phyloP scores from a whole-genome alignment of 2,329 filamentous ascomycete genomes.

The Epichloe bromicola region DNA sequence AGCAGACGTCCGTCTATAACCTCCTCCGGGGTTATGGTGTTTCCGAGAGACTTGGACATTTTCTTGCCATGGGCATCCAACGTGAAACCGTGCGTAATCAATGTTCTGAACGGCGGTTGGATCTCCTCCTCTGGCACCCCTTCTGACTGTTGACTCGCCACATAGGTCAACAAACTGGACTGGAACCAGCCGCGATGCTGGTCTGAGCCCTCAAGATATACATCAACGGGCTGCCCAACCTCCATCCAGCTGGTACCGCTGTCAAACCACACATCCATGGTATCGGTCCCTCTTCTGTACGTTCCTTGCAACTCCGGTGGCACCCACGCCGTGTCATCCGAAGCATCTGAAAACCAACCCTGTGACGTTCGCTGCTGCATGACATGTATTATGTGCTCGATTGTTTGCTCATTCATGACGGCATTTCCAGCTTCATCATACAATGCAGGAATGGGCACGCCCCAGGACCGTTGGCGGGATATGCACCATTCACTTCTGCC shows the following conservation, averaged over 20 bases:
- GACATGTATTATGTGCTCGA: slow-evolving; percentile 72
- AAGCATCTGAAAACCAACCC: slow-evolving; percentile 82
- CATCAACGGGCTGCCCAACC: slow-evolving; percentile 49
- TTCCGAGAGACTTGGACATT: slow-evolving; percentile 96
- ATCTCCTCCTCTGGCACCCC: slow-evolving; percentile 14
- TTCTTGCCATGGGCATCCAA: slow-evolving; percentile 85
- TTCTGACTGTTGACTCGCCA: slow-evolving; percentile 45
- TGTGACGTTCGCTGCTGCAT: slow-evolving; percentile 72
- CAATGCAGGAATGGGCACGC: slow-evolving; percentile 85
- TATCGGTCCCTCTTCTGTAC: slow-evolving; percentile 73
- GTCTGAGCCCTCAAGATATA: slow-evolving; percentile 89
- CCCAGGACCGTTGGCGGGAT: slow-evolving; percentile 89
- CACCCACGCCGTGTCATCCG: slow-evolving; percentile 67
- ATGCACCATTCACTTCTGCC: slow-evolving; percentile 96
- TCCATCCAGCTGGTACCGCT: slow-evolving; percentile 87
- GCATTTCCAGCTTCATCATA: slow-evolving; percentile 63
- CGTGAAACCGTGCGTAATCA: slow-evolving; percentile 95
- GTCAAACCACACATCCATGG: slow-evolving; percentile 99
- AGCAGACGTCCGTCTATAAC: slow-evolving; percentile 77
- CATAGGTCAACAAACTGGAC: slow-evolving; percentile 78
- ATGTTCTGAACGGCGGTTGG: slow-evolving; percentile 61
- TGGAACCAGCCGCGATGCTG: slow-evolving; percentile 99
- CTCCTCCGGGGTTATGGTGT: slow-evolving; percentile 65
- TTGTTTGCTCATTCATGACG: slow-evolving; percentile 64
- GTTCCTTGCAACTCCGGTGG: slow-evolving; percentile 45